Conservation (phyloP, 1,139 yeast genomes). For the Magnusiomyces paraingens region DNA sequence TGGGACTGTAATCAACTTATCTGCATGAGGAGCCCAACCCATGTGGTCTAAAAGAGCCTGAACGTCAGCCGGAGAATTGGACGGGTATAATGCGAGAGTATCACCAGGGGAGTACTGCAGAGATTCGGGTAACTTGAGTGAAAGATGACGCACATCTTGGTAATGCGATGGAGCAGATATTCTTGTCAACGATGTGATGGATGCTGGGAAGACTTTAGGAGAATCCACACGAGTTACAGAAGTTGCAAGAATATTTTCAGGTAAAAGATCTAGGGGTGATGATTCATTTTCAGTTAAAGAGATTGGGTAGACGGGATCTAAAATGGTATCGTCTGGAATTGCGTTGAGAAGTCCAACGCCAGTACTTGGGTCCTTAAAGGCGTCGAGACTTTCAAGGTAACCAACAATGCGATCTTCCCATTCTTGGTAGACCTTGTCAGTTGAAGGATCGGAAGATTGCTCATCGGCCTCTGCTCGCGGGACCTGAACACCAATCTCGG, state of each 20-base stretch:
- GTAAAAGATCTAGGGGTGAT: conserved; percentile 20
- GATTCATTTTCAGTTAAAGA: not conserved
- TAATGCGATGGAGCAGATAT: conserved; percentile 69
- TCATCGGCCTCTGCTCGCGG: conserved; percentile 84
- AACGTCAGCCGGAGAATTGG: conserved; percentile 60
- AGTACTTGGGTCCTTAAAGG: not conserved
- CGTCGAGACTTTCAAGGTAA: conserved; percentile 33
- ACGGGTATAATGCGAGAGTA: conserved; percentile 68
- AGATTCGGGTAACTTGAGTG: conserved; percentile 33
- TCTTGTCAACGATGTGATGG: conserved; percentile 31
- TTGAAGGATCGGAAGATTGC: conserved; percentile 60
- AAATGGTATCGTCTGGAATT: conserved; percentile 34
- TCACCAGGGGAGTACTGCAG: conserved; percentile 65
- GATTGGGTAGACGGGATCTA: conserved; percentile 1
- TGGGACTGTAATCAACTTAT: conserved; percentile 36
- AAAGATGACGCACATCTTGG: conserved; percentile 77
- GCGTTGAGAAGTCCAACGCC: conserved; percentile 17
- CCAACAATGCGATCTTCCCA: conserved; percentile 57
- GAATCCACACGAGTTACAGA: conserved; percentile 28
- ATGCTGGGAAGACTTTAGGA: too few relatives aligned
- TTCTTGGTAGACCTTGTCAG: conserved; percentile 68
- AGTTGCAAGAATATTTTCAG: conserved; percentile 23
- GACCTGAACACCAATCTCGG: conserved; percentile 47
- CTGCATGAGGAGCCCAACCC: conserved; percentile 68
- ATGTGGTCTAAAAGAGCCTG: conserved; percentile 60